A percentile compares a stretch with the other conserved stretches of the same genome.
phyloP scores from a whole-genome alignment of 2,329 filamentous ascomycete species.

The Neobulgaria alba region DNA sequence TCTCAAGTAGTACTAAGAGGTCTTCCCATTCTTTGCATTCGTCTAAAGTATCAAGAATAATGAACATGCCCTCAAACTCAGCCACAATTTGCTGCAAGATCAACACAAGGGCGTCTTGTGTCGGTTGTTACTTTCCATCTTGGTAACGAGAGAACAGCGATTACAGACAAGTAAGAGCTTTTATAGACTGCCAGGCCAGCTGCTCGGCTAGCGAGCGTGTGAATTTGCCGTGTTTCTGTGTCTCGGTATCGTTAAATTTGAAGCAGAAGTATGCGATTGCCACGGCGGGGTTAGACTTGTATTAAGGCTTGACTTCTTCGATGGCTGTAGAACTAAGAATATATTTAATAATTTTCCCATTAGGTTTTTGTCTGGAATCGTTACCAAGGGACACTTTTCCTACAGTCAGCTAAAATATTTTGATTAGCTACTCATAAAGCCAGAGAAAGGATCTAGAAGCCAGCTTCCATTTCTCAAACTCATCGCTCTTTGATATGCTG shows the following conservation, averaged over 20 bases:
- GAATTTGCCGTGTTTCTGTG: conserved; percentile 2
- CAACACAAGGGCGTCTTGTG: neutral
- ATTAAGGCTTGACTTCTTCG: conserved; percentile 3
- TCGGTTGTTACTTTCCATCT: neutral
- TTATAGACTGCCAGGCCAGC: conserved; percentile 3
- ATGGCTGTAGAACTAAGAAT: conserved; percentile 14
- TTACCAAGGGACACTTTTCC: conserved; percentile 28
- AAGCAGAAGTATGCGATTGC: conserved; percentile 32
- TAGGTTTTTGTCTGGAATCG: neutral
- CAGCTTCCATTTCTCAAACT: conserved; percentile 29
- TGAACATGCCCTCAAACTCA: neutral
- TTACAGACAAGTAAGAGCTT: neutral
- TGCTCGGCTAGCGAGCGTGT: conserved; percentile 4
- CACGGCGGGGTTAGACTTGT: conserved; percentile 8
- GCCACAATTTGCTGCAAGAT: neutral
- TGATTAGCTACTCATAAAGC: conserved; percentile 26
- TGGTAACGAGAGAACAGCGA: neutral
- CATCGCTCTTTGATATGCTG: conserved; percentile 24
- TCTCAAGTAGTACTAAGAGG: neutral
- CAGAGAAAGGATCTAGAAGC: conserved; percentile 28
- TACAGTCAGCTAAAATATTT: conserved; percentile 28
- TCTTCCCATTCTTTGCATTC: neutral
- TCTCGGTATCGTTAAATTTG: conserved; percentile 32
- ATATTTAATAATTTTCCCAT: conserved; percentile 3
- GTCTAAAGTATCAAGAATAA: neutral